Percentiles rank a stretch among this genome's conserved stretches.
Evolutionary conservation across 2,329 filamentous ascomycete species (phyloP).

Genomic region (Fusarium anguioides): DNA sequence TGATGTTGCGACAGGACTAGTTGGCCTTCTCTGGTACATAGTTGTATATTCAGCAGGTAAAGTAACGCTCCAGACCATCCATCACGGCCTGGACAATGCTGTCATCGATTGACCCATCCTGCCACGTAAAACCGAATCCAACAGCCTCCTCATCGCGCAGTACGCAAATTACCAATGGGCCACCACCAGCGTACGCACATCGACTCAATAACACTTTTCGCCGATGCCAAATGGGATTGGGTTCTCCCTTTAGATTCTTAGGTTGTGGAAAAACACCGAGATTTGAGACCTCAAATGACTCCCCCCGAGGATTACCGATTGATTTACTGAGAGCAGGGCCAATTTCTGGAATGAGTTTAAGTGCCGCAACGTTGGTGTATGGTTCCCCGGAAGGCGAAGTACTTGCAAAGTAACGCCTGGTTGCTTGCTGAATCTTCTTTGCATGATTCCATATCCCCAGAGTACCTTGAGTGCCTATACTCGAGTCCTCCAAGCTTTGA

Average conservation of each 20-base stretch:
- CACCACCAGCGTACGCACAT: conserved; percentile 4
- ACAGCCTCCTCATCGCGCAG: background rate
- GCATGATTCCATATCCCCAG: background rate
- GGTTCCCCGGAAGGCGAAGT: background rate
- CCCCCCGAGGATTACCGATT: background rate
- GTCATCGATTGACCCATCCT: conserved; percentile 2
- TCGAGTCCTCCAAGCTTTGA: background rate
- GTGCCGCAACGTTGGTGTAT: background rate
- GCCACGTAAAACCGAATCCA: conserved; percentile 8
- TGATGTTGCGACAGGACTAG: no score
- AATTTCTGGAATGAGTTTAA: background rate
- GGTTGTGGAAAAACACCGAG: background rate
- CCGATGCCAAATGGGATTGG: background rate
- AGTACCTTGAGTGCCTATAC: background rate
- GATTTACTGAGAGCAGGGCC: background rate
- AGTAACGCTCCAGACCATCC: background rate
- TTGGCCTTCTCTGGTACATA: no score
- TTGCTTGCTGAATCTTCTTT: background rate
- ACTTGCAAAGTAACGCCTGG: conserved; percentile 3
- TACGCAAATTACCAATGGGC: background rate
- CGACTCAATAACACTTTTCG: conserved; percentile 1
- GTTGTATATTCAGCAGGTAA: no score
- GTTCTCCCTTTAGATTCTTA: background rate
- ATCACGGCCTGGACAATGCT: background rate
- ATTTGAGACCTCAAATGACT: conserved; percentile 12